Evolutionary conservation across 1,139 yeast genomes (phyloP).

Genomic region (Taiozyma sp.): DNA sequence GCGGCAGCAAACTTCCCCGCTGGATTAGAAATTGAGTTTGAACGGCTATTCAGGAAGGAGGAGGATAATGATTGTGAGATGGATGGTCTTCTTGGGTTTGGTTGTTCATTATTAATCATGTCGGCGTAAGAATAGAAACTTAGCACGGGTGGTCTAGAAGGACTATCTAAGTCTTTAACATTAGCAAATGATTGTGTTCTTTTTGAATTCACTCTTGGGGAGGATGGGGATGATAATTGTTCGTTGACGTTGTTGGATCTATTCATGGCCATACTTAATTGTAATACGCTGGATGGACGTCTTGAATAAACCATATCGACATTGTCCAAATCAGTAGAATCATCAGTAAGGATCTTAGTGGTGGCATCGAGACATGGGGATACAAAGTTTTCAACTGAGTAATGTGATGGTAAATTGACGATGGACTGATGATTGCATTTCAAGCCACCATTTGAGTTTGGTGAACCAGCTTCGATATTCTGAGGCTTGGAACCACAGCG

Average conservation of each 20-base stretch:
- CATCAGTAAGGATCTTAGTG: conserved; percentile 54
- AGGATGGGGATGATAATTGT: conserved; percentile 14
- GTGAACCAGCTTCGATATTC: conserved; percentile 3
- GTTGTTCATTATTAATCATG: conserved; percentile 54
- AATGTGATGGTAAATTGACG: conserved; percentile 37
- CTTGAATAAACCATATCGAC: conserved; percentile 68
- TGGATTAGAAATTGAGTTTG: conserved; percentile 12
- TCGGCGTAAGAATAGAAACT: conserved; percentile 79
- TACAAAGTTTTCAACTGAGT: conserved; percentile 60
- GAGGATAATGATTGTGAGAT: conserved; percentile 34
- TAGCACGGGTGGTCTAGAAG: conserved; percentile 38
- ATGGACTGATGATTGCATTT: conserved; percentile 23
- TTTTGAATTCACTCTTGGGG: conserved; percentile 14
- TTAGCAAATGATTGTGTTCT: conserved; percentile 33
- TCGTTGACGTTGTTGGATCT: conserved; percentile 25
- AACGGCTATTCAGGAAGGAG: conserved; percentile 24
- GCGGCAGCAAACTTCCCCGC: neutral
- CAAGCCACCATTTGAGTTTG: conserved; percentile 4
- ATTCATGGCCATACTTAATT: conserved; percentile 58
- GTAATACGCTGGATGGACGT: conserved; percentile 55
- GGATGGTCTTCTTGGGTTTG: conserved; percentile 56
- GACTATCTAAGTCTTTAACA: conserved; percentile 25
- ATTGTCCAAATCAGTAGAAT: conserved; percentile 52
- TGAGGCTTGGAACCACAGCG: conserved; percentile 18
- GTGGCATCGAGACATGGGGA: conserved; percentile 85